Base-by-base conservation (phyloP, 805 yeast genomes). In the Candida ipomoeae region DNA sequence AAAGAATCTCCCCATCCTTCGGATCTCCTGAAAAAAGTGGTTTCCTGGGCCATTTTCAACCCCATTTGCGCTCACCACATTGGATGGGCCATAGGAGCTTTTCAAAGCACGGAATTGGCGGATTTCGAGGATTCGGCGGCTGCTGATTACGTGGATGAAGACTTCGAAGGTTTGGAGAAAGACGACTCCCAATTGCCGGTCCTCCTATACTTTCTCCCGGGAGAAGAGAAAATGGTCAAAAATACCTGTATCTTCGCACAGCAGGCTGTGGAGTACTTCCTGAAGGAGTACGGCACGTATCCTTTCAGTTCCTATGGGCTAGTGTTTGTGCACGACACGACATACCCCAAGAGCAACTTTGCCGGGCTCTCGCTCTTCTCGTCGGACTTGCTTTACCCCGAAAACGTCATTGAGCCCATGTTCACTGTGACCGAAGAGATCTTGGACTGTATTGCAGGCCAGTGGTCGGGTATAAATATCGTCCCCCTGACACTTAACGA, bases 61-160 rank as follows among this genome's bases (percentile, higher is more conserved):
- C 96, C 98, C 0, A 86, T 89, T 1, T 85, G 96, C 35, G 89
- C 99, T 0, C 97, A 91, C 58, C 97, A 92, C 66, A 75, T 94
- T 18, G 98, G 98, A 0, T 94, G 96, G 84, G 91, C 96, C 0
- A 80, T 90, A 3, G 99, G 98, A 0, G 85, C 96, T 2, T 94
- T 92, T 64, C 83, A 84, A 39, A 79, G 80, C 48, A 70, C 82
- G 2, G 80, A 82, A 0, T 59, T 89, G 31, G 65, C 82, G 6
- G 80, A 76, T 40, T 59, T 69, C 29, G 70, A 64, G 13, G 63
- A 58, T 20, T 74, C 77, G 26, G 61, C 62, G 5, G 48, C 40
- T 17, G 40, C 46, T 5, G 64, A 65, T 17, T 69, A 67, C 23
- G 73, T 67, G 44, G 73, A 72, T 21, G 58, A 54, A 2, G 61